These are phyloP conservation scores for Drechslerella coelobrocha DNA, from an alignment of 2,329 filamentous ascomycete species.

Conservation along the genomic window DNA sequence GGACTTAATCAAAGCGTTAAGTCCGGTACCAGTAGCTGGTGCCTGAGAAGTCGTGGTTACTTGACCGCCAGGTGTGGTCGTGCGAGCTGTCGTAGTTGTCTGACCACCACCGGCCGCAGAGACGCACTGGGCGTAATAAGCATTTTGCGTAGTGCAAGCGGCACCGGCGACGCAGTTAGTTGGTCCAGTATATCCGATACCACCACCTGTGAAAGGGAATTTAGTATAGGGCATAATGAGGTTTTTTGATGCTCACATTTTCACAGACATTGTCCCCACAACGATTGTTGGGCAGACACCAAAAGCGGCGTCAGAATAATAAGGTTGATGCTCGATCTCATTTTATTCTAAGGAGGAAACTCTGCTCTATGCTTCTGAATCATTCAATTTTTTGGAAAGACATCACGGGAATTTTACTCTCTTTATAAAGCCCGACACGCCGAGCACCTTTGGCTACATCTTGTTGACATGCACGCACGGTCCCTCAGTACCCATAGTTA, in stretches of 20 bases:
- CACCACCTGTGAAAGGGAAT: constrained; percentile 57
- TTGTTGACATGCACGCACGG: background rate
- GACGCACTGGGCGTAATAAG: constrained; percentile 55
- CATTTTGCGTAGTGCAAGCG: constrained; percentile 50
- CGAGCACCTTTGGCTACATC: too few relatives aligned
- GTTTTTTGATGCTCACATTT: background rate
- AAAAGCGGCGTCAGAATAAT: constrained; percentile 5
- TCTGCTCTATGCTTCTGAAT: background rate
- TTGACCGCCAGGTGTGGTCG: background rate
- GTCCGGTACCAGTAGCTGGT: constrained; percentile 14
- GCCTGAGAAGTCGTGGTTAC: constrained; percentile 11
- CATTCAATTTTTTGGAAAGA: too few relatives aligned
- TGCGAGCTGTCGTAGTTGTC: constrained; percentile 1
- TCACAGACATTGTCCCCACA: constrained; percentile 55
- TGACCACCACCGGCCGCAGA: constrained; percentile 10
- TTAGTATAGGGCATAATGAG: background rate
- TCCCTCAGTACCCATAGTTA: background rate
- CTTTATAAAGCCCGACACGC: too few relatives aligned
- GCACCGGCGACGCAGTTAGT: constrained; percentile 52
- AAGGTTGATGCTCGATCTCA: background rate
- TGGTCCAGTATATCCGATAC: constrained; percentile 53
- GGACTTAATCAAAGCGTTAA: constrained; percentile 49
- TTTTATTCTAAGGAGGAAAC: background rate
- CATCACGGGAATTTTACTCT: too few relatives aligned
- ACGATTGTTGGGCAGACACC: constrained; percentile 43